phyloP scores from a whole-genome alignment of 768 basidiomycete genomes.

The Dacryopinax spathularia region DNA sequence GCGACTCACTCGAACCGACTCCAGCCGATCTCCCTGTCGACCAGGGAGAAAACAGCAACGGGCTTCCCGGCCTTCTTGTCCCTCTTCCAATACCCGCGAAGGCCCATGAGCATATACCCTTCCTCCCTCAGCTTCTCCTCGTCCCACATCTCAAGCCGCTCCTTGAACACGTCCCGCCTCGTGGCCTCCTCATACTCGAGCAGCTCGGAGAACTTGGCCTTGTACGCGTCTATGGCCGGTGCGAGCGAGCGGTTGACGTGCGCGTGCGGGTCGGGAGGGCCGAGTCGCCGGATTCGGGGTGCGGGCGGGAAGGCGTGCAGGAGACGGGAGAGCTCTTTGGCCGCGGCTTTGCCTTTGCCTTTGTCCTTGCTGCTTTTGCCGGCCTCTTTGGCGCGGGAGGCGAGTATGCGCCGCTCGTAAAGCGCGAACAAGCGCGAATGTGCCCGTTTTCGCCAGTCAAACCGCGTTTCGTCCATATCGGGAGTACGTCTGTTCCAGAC shows the following conservation, averaged over 20 bases:
- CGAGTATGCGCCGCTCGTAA: background rate
- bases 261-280: background rate
- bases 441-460: background rate
- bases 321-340: background rate
- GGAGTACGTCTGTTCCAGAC: background rate
- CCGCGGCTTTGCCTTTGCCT: background rate
- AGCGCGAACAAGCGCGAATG: background rate
- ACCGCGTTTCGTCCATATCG: background rate
- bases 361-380: background rate
- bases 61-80: slow-evolving; percentile 49
- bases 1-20: slow-evolving; percentile 57
- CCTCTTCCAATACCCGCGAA: slow-evolving; percentile 56
- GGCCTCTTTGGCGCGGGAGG: background rate
- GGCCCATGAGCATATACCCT: slow-evolving; percentile 55
- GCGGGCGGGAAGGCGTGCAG: background rate
- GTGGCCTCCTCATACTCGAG: slow-evolving; percentile 48
- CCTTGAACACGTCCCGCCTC: slow-evolving; percentile 41
- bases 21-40: slow-evolving; percentile 54
- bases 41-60: slow-evolving; percentile 45
- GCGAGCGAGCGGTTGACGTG: background rate
- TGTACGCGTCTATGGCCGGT: background rate
- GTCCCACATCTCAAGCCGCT: slow-evolving; percentile 57
- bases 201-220: slow-evolving; percentile 13
- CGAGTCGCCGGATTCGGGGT: background rate
- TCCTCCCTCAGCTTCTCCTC: slow-evolving; percentile 44